Evolutionary conservation across 306 rosid genomes (phyloP), one percentile per base, ranked within the genome.

Genomic region (Rosa multiflora): DNA sequence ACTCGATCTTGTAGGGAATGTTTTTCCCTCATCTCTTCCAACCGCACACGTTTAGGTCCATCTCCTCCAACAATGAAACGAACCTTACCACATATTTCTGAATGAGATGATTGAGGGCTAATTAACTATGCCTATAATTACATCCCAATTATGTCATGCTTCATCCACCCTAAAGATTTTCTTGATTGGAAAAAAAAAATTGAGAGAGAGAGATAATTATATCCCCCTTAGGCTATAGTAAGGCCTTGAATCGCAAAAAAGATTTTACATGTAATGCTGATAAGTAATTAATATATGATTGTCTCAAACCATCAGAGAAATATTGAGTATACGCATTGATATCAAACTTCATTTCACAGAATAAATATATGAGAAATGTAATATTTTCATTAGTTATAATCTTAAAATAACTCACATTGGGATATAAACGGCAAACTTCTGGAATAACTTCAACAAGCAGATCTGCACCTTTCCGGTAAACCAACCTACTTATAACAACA

Each of bases 381-480:
- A 66, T 70, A 29, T 52, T 43, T 58, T 52, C 35, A 74, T 13
- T 23, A 52, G 23, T 46, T 67, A 35, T 55, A 66, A 61, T 48
- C 53, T 42, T 67, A 44, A 42, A 79, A 70, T 56, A 76, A 90
- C 98, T 92, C 84, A 94, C 97, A 78, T 88, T 86, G 70, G 97
- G 83, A 81, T 83, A 88, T 70, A 86, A 82, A 26, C 81, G 88
- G 84, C 97, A 94, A 21, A 94, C 97, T 87, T 94, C 94, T 12
- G 98, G 97, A 83, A 94, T 94, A 82, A 94, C 97, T 85, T 94
- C 97, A 77, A 94, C 97, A 39, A 92, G 97, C 78, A 94, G 88
- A 90, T 94, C 97, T 20, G 92, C 94, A 55, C 98, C 98, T 81
- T 92, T 94, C 42, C 93, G 88, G 72, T 92, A 94, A 83, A 94